Conservation (phyloP, 2,329 filamentous ascomycete species). For the Fusarium sp. region DNA sequence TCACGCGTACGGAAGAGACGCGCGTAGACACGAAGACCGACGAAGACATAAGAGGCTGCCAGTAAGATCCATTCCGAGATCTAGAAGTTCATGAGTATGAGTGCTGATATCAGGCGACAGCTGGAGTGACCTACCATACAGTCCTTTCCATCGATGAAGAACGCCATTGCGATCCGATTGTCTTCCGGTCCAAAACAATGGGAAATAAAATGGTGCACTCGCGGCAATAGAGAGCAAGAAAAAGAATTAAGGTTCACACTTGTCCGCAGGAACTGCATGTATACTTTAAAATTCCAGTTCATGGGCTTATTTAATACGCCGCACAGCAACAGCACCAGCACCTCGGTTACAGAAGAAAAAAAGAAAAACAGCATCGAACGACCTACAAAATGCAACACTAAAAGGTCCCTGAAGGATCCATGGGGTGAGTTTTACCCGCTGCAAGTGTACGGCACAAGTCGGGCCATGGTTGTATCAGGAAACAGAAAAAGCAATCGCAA, state of each 20-base stretch:
- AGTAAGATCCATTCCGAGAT: constrained; percentile 52
- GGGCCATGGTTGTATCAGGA: background rate
- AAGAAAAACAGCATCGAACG: background rate
- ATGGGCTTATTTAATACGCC: background rate
- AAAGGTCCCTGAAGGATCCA: background rate
- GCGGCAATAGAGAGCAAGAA: background rate
- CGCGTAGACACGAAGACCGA: constrained; percentile 48
- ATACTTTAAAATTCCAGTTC: constrained; percentile 13
- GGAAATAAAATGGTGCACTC: background rate
- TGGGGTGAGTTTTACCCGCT: constrained; percentile 29
- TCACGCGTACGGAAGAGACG: constrained; percentile 48
- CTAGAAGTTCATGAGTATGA: constrained; percentile 23
- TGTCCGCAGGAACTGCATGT: background rate
- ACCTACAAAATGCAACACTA: constrained; percentile 3
- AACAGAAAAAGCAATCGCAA: background rate
- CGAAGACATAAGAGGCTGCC: constrained; percentile 43
- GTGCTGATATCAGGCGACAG: fast-evolving
- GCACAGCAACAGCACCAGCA: background rate
- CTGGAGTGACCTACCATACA: constrained; percentile 26
- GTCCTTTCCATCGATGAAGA: constrained; percentile 39
- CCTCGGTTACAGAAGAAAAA: constrained; percentile 10
- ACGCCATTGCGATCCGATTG: constrained; percentile 26
- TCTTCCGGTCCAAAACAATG: background rate
- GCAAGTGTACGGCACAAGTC: constrained; percentile 22
- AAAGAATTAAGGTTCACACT: background rate